Conservation (phyloP, 2,329 filamentous ascomycete species). For the Curvularia sp. region DNA sequence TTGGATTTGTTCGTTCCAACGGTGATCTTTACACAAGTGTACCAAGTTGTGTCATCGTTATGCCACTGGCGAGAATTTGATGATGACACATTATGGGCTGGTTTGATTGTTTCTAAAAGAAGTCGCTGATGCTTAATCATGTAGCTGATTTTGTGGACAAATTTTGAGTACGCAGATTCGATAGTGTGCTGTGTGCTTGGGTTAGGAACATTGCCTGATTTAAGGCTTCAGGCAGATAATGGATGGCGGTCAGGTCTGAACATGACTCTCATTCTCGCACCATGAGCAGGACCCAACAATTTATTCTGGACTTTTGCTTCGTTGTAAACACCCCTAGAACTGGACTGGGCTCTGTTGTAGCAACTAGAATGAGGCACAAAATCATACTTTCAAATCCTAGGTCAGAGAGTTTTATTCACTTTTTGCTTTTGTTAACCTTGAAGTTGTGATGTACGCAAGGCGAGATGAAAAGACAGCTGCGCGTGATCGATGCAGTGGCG, state of each 20-base stretch:
- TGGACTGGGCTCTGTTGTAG: not conserved
- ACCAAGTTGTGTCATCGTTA: not conserved
- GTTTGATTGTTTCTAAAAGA: too few species aligned
- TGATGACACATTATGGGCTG: too few species aligned
- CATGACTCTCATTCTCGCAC: too few species aligned
- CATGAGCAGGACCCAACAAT: too few species aligned
- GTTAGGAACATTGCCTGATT: too few species aligned
- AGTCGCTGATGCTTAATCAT: not conserved
- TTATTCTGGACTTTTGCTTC: not conserved
- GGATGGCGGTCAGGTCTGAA: too few species aligned
- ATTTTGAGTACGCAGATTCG: too few species aligned
- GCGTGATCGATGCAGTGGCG: constrained; percentile 8
- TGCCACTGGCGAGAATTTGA: not conserved
- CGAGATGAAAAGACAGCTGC: not conserved
- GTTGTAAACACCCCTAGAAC: not conserved
- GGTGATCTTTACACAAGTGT: not conserved
- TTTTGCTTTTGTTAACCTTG: not conserved
- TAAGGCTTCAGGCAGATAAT: too few species aligned
- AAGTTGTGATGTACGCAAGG: not conserved
- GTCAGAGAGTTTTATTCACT: not conserved
- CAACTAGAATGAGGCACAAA: not conserved
- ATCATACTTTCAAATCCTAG: not conserved
- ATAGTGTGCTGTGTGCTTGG: not conserved
- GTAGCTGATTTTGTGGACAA: too few species aligned
- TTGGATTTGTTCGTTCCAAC: constrained; percentile 36